Evolutionary conservation across 2,329 filamentous ascomycete genomes (phyloP).

Genomic region (Phymatotrichopsis omnivora): DNA sequence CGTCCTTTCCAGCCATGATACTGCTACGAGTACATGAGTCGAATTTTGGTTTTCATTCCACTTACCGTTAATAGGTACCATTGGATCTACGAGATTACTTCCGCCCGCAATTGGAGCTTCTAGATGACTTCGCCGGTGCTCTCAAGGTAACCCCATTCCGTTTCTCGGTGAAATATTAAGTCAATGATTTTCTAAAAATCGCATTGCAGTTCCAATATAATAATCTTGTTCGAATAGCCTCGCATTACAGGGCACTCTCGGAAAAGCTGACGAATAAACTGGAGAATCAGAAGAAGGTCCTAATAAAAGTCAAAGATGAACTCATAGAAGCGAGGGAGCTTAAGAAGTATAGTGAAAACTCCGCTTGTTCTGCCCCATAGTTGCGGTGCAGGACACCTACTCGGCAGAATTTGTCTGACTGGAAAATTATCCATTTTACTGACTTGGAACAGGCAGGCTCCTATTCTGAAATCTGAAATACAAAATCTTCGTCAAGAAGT

Average conservation of each 20-base stretch:
- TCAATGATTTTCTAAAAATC: not conserved
- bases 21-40: too few species aligned
- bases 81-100: constrained; percentile 25
- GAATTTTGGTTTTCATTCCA: constrained; percentile 11
- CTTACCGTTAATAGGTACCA: constrained; percentile 9
- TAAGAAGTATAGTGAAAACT: constrained; percentile 17
- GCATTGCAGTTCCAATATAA: constrained; percentile 24
- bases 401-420: too few species aligned
- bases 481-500: constrained; percentile 15
- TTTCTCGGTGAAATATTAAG: not conserved
- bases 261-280: constrained; percentile 22
- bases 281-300: constrained; percentile 24
- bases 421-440: constrained; percentile 2
- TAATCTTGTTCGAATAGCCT: constrained; percentile 22
- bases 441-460: constrained; percentile 16
- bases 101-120: constrained; percentile 21
- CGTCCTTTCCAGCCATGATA: too few species aligned
- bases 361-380: too few species aligned
- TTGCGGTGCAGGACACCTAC: too few species aligned
- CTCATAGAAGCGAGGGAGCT: constrained; percentile 23
- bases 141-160: constrained; percentile 17
- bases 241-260: constrained; percentile 23
- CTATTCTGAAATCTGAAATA: constrained; percentile 18
- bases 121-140: constrained; percentile 25
- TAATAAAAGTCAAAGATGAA: constrained; percentile 26